Conservation (phyloP, 768 basidiomycete species). For the Sarcodon sp. region DNA sequence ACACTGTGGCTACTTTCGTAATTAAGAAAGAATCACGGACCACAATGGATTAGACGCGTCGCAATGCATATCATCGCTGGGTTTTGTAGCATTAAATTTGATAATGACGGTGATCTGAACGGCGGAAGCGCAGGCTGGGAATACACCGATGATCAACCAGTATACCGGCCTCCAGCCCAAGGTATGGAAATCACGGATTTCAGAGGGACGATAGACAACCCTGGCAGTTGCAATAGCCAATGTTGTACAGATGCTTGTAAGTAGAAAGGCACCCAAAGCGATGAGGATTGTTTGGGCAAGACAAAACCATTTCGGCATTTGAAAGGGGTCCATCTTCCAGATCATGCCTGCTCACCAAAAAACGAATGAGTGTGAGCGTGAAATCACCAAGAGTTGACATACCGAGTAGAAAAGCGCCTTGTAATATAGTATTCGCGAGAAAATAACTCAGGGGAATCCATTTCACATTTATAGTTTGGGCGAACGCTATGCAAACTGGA, state of each 20-base stretch:
- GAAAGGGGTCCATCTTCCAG: constrained; percentile 47
- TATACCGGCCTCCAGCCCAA: constrained; percentile 36
- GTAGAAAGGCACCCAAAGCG: not conserved
- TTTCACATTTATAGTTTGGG: constrained; percentile 24
- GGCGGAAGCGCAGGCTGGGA: constrained; percentile 33
- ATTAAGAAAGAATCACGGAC: constrained; percentile 20
- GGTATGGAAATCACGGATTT: constrained; percentile 16
- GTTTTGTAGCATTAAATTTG: constrained; percentile 29
- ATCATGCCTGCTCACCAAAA: constrained; percentile 34
- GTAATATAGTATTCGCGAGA: constrained; percentile 34
- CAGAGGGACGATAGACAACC: constrained; percentile 8
- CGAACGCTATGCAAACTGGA: constrained; percentile 31
- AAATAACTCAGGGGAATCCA: constrained; percentile 40
- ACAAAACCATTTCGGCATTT: constrained; percentile 49
- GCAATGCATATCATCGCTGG: constrained; percentile 41
- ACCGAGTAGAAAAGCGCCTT: constrained; percentile 52
- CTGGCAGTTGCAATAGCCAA: constrained; percentile 11
- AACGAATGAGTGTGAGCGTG: not conserved
- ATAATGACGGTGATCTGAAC: constrained; percentile 30
- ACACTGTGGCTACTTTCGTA: no score
- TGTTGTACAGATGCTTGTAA: constrained; percentile 13
- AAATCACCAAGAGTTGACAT: constrained; percentile 3
- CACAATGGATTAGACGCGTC: constrained; percentile 46
- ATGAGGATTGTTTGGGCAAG: no score
- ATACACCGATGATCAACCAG: constrained; percentile 27